Base-by-base conservation (phyloP, 1,284 basidiomycete genomes). In the Ustilago cynodontis region DNA sequence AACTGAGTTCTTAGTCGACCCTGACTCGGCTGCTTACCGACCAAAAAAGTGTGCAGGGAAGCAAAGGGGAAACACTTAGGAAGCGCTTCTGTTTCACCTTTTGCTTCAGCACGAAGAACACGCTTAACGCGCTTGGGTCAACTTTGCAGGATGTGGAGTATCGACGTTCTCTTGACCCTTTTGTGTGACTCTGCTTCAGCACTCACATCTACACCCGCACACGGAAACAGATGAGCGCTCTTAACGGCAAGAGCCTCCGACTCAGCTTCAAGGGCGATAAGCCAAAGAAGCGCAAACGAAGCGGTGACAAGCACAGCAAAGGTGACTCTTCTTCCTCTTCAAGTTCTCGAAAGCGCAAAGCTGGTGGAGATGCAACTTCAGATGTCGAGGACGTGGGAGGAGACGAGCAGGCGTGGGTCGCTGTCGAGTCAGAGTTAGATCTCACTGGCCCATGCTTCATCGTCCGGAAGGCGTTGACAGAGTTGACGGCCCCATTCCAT, bases 341-440 rank as follows among this genome's bases (percentile, higher is more conserved):
- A n/a, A 67, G 64, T 11, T 65, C 68, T 49, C 47, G 24, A 49
- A 49, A 49, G 24, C 47, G 47, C 24, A 49, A 9, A 52, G 61
- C 31, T 71, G 59, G 26, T 52, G 65, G 29, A 66, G 54, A 31
- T 54, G 65, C 11, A 70, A 57, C n/a, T 6, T 78, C 76, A 22
- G 77, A 76, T 35, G 77, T 76, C n/a, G 77, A 78, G 9, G 77
- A 78, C 45, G 72, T 76, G 2, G 79, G 71, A 20, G 79, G 79
- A 37, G 70, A 80, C 55, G 78, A 80, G 52, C 79, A 79, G 58
- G 79, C 79, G 3, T 80, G 79, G 79, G 79, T 80, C 3, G 20
- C 56, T 11, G 77, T 72, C 13, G 67, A 77, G 41, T 55, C 66
- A 2, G 58, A 63, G 31, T 51, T 57, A 8, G 79, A 80, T 22